Evolutionary conservation across 192 early-diverging fungal species (phyloP).

Genomic region (Entrophospora sp.): DNA sequence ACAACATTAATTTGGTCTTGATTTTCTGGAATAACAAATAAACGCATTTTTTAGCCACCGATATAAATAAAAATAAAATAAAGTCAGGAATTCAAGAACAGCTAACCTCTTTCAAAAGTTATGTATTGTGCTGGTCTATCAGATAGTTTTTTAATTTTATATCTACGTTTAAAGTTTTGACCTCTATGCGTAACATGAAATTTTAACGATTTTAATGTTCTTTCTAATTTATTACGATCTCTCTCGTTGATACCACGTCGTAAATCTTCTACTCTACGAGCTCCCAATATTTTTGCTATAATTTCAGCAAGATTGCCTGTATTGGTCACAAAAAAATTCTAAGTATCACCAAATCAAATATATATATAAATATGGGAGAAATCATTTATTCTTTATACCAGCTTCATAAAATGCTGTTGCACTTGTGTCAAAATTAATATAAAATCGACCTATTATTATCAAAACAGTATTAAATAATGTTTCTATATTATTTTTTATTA

Average conservation of each 20-base stretch:
- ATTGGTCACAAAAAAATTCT: too few species aligned
- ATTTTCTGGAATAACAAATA: conserved; percentile 28
- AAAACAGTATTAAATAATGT: too few species aligned
- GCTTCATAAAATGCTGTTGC: conserved; percentile 60
- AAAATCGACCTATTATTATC: conserved; percentile 31
- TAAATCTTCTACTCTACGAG: conserved; percentile 36
- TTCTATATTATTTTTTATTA: too few species aligned
- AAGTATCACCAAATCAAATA: too few species aligned
- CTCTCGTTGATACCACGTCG: conserved; percentile 25
- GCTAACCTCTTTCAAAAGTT: conserved; percentile 49
- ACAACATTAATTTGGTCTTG: conserved; percentile 53
- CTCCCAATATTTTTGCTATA: conserved; percentile 52
- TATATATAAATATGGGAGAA: neutral
- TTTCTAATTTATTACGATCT: conserved; percentile 33
- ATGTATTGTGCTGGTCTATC: conserved; percentile 54
- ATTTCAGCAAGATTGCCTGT: conserved; percentile 47
- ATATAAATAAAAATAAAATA: neutral
- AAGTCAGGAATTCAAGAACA: conserved; percentile 10
- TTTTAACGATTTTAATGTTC: conserved; percentile 41
- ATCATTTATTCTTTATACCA: conserved; percentile 26
- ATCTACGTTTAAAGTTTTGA: conserved; percentile 45
- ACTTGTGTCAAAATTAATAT: conserved; percentile 58
- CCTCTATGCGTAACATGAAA: conserved; percentile 50
- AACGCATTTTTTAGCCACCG: neutral
- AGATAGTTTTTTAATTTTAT: conserved; percentile 59